Evolutionary conservation across 441 rosid genomes (phyloP).

Genomic region (Kokia cookei): DNA sequence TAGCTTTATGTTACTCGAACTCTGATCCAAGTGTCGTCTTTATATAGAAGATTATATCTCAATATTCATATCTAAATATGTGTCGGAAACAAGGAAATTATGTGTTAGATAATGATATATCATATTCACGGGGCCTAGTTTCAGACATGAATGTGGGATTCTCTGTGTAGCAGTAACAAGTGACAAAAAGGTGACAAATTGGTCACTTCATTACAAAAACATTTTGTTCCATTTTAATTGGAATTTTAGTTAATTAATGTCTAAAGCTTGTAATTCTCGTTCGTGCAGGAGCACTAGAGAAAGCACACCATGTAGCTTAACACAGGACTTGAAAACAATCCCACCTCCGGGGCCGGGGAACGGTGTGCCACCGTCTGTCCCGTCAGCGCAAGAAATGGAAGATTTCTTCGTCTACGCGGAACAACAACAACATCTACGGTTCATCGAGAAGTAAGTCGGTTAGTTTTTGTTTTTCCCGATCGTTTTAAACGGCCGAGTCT

Average conservation of each 20-base stretch:
- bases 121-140: slow-evolving; percentile 50
- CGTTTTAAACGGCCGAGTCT: background rate
- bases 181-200: slow-evolving; percentile 20
- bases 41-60: too few species aligned
- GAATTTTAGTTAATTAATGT: background rate
- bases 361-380: slow-evolving; percentile 20
- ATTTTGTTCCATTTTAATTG: background rate
- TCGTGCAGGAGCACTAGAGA: slow-evolving; percentile 48
- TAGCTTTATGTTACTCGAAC: background rate
- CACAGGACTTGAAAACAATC: slow-evolving; percentile 23
- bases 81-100: background rate
- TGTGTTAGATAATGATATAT: slow-evolving; percentile 35
- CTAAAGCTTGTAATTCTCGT: background rate
- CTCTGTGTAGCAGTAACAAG: slow-evolving; percentile 29
- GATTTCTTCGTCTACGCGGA: slow-evolving; percentile 58
- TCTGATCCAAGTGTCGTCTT: too few species aligned
- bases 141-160: slow-evolving; percentile 31
- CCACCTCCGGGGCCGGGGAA: slow-evolving; percentile 27
- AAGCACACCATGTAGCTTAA: slow-evolving; percentile 52
- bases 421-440: slow-evolving; percentile 40
- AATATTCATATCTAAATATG: too few species aligned
- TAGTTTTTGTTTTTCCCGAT: background rate
- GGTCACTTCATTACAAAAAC: slow-evolving; percentile 5
- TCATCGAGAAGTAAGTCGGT: slow-evolving; percentile 44
- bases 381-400: slow-evolving; percentile 32